Evolutionary conservation across 306 rosid genomes (phyloP), one percentile per base, ranked within the genome.

Genomic region (Amphicarpaea edgeworthii): DNA sequence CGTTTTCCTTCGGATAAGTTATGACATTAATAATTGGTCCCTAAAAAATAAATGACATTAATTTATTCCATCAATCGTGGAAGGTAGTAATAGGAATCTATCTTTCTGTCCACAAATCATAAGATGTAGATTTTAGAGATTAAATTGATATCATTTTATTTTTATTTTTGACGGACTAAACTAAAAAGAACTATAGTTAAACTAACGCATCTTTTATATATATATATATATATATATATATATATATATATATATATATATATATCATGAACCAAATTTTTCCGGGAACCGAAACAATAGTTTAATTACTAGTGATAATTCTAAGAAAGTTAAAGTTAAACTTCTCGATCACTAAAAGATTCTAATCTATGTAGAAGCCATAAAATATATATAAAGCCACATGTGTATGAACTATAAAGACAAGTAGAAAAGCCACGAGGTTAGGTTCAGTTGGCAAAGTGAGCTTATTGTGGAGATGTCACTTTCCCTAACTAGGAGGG

Each of bases 341-440:
- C 40, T 12, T 45, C 60, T 32, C 40, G 40, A 34, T 7, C 62
- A 14, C 47, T 15, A 21, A 55, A 20, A 68, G 68, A 24, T 67
- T 54, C 75, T 42, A 12, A 30, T 67, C 12, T 23, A 54, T 42
- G 8, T 17, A 19, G 68, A 62, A 16, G 20, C 51, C 17, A 46
- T 14, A 46, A 26, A 14, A 46, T 46, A 40, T 40, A 40, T 40
- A 46, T 5, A 46, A 4, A 9, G 3, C 0, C 12, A 19, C 30
- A 21, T 20, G 30, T 17, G 7, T 9, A 11, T 12, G 15, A 20
- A 55, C 3, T 55, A 55, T 4, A 14, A 58, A 24, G 72, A 51
- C 41, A 49, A 21, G 49, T 61, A 38, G 37, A 24, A 51, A 47
- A 63, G 46, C 70, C 70, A 63, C 9, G 70, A 38, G 50, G 50